Evolutionary conservation across 2,329 filamentous ascomycete genomes (phyloP), one percentile per base, ranked within the genome.

Genomic region (Ceratocystis papillata): DNA sequence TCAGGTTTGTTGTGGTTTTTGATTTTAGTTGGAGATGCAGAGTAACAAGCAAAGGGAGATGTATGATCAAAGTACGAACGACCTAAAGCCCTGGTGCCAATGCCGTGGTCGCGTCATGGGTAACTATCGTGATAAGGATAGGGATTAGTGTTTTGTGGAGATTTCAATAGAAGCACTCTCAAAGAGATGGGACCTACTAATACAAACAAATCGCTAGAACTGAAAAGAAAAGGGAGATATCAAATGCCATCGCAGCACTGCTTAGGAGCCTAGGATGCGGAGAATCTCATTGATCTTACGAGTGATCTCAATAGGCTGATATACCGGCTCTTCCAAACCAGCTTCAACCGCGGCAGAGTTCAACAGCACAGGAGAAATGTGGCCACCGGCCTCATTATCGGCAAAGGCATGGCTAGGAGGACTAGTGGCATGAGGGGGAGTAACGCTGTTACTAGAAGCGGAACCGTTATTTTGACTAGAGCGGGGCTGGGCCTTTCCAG

Each of bases 281-380:
- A 59, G 55, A 37, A 59, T 59, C 55, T 59, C 55, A 6, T 59
- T 59, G 55, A 59, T 28, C 55, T 59, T 59, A 17, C 55, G 55
- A n/a, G 55, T 59, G 33, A 33, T 59, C 55, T 59, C 55, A 37
- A 59, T 25, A 5, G 55, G 55, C 55, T 59, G 55, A n/a, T 59
- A 59, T 15, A 59, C 17, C 8, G 55, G 55, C 55, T 37, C 28
- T 30, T 30, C 55, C 20, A 53, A 25, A 4, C 55, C 55, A 33
- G 55, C 55, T 25, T 59, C 55, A 17, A 59, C 55, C 17, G 55
- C 55, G 15, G 30, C 30, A 30, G 55, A 17, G 55, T 59, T 59
- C 5, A 59, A 8, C 15, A 59, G 55, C 55, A 59, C 55, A 2
- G 55, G 55, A n/a, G 55, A 17, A 33, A 59, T 25, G 28, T 22